Conservation (phyloP, 73 alveolate species). For the Paramecium caudatum region DNA sequence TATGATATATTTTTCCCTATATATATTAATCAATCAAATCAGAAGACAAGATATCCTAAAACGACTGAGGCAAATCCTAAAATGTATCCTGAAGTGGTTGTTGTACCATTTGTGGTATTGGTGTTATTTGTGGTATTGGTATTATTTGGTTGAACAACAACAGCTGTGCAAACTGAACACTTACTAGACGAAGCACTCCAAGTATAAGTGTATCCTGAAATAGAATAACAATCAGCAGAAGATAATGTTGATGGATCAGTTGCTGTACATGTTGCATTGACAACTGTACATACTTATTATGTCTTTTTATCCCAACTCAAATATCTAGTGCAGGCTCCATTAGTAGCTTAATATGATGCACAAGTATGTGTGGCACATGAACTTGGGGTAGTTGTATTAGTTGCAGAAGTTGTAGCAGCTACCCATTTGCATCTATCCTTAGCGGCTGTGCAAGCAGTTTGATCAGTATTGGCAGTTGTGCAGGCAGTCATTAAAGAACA, state of each 20-base stretch:
- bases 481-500: constrained; percentile 54
- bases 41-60: not conserved
- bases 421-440: constrained; percentile 27
- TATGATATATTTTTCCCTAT: constrained; percentile 35
- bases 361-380: constrained; percentile 33
- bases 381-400: not conserved
- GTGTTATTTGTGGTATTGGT: constrained; percentile 2
- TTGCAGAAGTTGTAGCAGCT: not conserved
- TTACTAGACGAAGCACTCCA: constrained; percentile 50
- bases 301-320: constrained; percentile 32
- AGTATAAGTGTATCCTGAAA: constrained; percentile 23
- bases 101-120: not conserved
- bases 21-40: not conserved
- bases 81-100: not conserved
- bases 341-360: not conserved
- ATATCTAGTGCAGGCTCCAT: constrained; percentile 3
- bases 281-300: not conserved
- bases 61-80: not conserved
- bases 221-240: not conserved
- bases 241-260: constrained; percentile 32
- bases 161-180: constrained; percentile 20
- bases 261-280: constrained; percentile 7
- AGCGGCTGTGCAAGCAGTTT: not conserved
- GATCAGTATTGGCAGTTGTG: constrained; percentile 9
- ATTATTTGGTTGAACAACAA: not conserved